Conservation (phyloP, 257 asterid species). For the Solanum bulbocastanum region DNA sequence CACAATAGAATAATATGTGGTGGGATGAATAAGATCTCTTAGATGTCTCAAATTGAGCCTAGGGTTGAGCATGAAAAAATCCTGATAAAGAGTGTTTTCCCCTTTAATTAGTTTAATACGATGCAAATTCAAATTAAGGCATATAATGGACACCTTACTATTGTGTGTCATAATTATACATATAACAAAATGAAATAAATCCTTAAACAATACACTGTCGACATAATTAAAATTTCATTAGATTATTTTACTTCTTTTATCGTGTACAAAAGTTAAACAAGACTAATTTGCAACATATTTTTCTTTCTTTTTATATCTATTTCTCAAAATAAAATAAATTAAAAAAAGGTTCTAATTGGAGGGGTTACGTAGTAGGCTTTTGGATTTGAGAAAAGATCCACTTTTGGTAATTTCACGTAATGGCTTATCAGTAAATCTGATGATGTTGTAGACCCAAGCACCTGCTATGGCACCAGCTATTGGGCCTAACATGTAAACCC, state of each 20-base stretch:
- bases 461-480: conserved; percentile 26
- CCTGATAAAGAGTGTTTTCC: not conserved
- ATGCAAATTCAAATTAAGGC: not conserved
- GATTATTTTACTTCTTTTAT: not conserved
- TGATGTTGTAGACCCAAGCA: conserved; percentile 22
- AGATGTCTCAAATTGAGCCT: not conserved
- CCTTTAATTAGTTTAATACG: too few species aligned
- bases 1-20: not conserved
- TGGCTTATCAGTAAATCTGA: conserved; percentile 12
- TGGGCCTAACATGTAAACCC: conserved; percentile 34
- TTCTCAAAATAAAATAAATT: not conserved
- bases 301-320: not conserved
- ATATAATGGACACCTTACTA: not conserved
- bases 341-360: not conserved
- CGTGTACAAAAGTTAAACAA: not conserved
- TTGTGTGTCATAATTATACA: too few species aligned
- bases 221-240: not conserved
- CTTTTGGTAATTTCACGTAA: conserved; percentile 3
- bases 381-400: conserved; percentile 3
- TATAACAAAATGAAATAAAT: not conserved
- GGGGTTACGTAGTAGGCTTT: not conserved
- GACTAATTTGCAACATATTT: not conserved
- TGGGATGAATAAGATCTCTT: not conserved
- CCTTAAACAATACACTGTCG: not conserved
- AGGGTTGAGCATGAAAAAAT: not conserved